phyloP scores from a whole-genome alignment of 2,329 filamentous ascomycete genomes.

The Coleophoma crateriformis region DNA sequence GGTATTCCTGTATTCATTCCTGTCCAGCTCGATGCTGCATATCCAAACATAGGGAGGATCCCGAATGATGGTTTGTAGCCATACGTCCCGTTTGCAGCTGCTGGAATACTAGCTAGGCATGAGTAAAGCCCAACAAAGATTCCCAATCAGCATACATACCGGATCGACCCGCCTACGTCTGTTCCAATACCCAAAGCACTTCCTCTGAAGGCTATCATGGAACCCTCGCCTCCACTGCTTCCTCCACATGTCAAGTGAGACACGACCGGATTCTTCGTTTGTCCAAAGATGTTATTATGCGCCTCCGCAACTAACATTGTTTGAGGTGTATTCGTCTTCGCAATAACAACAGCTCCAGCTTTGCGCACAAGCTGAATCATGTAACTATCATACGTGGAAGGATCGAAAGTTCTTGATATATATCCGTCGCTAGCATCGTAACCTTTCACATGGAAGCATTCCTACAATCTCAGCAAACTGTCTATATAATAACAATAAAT shows the following conservation, averaged over 20 bases:
- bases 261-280: slow-evolving; percentile 74
- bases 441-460: slow-evolving; percentile 68
- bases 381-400: slow-evolving; percentile 57
- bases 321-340: slow-evolving; percentile 84
- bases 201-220: slow-evolving; percentile 71
- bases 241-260: slow-evolving; percentile 77
- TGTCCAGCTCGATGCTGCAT: slow-evolving; percentile 21
- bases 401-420: slow-evolving; percentile 62
- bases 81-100: slow-evolving; percentile 26
- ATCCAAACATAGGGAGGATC: slow-evolving; percentile 26
- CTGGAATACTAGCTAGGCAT: slow-evolving; percentile 53
- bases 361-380: slow-evolving; percentile 72
- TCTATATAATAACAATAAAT: not conserved
- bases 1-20: slow-evolving; percentile 71
- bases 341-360: slow-evolving; percentile 80
- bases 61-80: slow-evolving; percentile 26
- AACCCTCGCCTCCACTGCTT: slow-evolving; percentile 65
- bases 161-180: slow-evolving; percentile 83
- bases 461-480: slow-evolving; percentile 36
- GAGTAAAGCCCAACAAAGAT: slow-evolving; percentile 67
- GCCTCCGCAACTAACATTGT: slow-evolving; percentile 37
- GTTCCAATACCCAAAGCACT: slow-evolving; percentile 76
- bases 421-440: slow-evolving; percentile 83
- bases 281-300: slow-evolving; percentile 67
- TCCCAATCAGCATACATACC: slow-evolving; percentile 60